Evolutionary conservation across 108 stramenopile species (phyloP), one percentile per base, ranked within the genome.

Genomic region (Nitzschia sp.): DNA sequence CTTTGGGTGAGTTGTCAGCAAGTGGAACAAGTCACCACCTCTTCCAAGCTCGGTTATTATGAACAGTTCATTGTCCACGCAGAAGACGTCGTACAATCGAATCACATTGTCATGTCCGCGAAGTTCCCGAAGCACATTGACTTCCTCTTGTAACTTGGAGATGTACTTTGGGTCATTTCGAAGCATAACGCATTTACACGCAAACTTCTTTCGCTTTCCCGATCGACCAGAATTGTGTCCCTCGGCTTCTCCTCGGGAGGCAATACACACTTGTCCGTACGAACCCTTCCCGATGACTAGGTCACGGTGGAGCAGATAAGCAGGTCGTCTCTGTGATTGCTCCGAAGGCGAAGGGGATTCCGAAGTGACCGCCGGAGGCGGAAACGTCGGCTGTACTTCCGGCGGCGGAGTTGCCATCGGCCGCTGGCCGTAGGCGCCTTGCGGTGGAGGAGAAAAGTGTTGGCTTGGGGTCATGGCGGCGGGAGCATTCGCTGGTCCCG

Each of bases 251-350:
- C 91, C 94, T 25, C 91, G 52, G 23, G 88, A 90, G 17, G 94
- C 94, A 64, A 95, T 95, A 66, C 94, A 95, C 11, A 95, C 94
- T 61, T 95, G 94, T 13, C 94, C 94, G 66, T 93, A 95, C 26
- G 90, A 91, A 11, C 94, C 94, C 65, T 91, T 90, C 19, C 94
- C 94, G 66, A 95, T 93, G 53, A 95, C 94, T 32, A 95, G 55
- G 58, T 95, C 91, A 9, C 91, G 80, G 56, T 95, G 94, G 22
- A 95, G 83, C 25, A 95, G 76, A 71, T 95, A 95, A 0, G 89
- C 90, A 9, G 94, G 94, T 46, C 94, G 78, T 8, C 93, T 76
- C 45, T 85, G 87, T 21, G 79, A 52, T 47, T 61, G 58, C 41
- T 67, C 70, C 15, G 28, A 62, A 55, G 2, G 80, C 21, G 73